Conservation (phyloP, 371 early-diverging fungal genomes). For the Apophysomyces variabilis region DNA sequence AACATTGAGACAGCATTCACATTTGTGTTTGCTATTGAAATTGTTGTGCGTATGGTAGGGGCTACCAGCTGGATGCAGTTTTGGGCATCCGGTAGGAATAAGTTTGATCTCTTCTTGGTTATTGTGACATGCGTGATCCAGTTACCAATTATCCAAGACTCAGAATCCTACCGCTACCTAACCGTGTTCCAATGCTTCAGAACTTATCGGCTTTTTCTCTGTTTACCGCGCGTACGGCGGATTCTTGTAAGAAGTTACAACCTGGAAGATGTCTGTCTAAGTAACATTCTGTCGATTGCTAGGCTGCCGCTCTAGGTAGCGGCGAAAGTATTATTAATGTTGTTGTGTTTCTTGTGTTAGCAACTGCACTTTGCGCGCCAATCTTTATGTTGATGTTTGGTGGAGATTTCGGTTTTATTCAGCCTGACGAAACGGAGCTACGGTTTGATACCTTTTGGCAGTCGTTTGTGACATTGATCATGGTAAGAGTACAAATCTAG, state of each 20-base stretch:
- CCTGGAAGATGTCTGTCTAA: neutral
- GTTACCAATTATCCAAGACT: conserved; percentile 56
- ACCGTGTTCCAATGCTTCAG: conserved; percentile 60
- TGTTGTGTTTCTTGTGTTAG: conserved; percentile 41
- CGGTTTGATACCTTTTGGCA: conserved; percentile 56
- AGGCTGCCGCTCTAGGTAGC: conserved; percentile 49
- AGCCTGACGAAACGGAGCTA: conserved; percentile 25
- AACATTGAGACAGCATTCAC: conserved; percentile 58
- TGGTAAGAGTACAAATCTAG: conserved; percentile 33
- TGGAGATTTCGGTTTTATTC: conserved; percentile 43
- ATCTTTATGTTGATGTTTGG: conserved; percentile 57
- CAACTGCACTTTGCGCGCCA: conserved; percentile 45
- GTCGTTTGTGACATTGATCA: conserved; percentile 51
- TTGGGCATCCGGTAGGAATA: conserved; percentile 52
- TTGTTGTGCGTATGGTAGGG: conserved; percentile 54
- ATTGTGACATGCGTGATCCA: conserved; percentile 58
- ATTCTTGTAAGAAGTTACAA: conserved; percentile 41
- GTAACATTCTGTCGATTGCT: neutral
- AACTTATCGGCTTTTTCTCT: conserved; percentile 57
- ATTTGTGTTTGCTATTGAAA: conserved; percentile 55
- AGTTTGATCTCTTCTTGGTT: conserved; percentile 55
- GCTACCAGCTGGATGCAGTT: conserved; percentile 52
- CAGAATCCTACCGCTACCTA: conserved; percentile 54
- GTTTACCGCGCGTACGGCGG: conserved; percentile 57
- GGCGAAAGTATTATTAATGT: conserved; percentile 56